Percentiles rank a stretch among this genome's conserved stretches.
Evolutionary conservation across 2,329 filamentous ascomycete species (phyloP).

Genomic region (Pyricularia grisea): DNA sequence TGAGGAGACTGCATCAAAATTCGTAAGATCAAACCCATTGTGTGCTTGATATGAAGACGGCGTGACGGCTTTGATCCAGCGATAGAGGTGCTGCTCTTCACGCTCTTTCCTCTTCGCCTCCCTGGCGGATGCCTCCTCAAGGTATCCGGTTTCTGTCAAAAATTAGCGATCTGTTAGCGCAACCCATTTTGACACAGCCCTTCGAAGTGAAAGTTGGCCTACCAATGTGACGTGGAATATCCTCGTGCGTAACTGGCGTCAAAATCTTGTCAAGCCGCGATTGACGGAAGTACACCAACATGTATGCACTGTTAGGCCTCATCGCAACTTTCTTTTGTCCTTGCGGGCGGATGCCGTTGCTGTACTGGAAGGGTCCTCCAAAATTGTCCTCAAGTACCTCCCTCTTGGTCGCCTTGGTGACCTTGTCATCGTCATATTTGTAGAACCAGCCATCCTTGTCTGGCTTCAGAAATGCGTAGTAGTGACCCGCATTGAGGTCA

Average conservation of each 20-base stretch:
- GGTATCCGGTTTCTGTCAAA: constrained; percentile 55
- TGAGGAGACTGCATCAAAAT: constrained; percentile 46
- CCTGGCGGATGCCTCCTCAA: constrained; percentile 69
- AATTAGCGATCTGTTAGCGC: constrained; percentile 6
- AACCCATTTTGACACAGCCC: neutral
- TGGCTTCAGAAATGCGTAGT: constrained; percentile 95
- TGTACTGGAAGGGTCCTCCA: constrained; percentile 68
- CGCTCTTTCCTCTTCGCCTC: constrained; percentile 78
- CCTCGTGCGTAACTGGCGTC: constrained; percentile 61
- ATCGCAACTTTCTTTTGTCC: constrained; percentile 48
- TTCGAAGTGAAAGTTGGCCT: constrained; percentile 22
- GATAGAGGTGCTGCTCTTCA: constrained; percentile 90
- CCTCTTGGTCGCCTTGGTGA: constrained; percentile 84
- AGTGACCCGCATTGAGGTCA: constrained; percentile 93
- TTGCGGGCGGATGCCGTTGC: constrained; percentile 35
- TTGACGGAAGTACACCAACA: constrained; percentile 95
- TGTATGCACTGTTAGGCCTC: constrained; percentile 81
- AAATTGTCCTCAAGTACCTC: constrained; percentile 96
- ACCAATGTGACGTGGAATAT: constrained; percentile 77
- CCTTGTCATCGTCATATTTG: constrained; percentile 94
- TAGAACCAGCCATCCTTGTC: constrained; percentile 91
- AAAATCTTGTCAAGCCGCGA: constrained; percentile 76
- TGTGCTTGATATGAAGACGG: constrained; percentile 73
- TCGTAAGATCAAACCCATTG: constrained; percentile 74
- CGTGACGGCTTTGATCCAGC: constrained; percentile 73